Percentiles rank a stretch among this genome's conserved stretches.
Conservation (phyloP, 163 green algal genomes). For the Scenedesmus sp. region DNA sequence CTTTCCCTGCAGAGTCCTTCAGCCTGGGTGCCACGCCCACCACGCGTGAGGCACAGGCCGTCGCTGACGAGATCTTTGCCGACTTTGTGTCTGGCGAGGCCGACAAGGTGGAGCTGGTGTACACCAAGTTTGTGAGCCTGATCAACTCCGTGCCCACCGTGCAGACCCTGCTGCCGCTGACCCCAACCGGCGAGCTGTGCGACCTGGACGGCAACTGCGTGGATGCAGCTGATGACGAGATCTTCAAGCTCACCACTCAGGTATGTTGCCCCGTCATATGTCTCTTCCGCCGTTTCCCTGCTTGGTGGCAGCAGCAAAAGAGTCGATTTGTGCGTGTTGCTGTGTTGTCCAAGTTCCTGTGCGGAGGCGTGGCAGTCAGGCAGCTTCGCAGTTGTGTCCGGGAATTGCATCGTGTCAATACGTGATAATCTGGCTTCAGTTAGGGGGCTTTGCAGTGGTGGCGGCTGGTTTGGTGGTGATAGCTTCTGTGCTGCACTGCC, state of each 20-base stretch:
- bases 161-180: conserved; percentile 98
- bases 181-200: conserved; percentile 95
- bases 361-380: not conserved
- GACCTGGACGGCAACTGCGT: conserved; percentile 96
- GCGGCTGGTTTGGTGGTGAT: too few relatives aligned
- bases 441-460: too few relatives aligned
- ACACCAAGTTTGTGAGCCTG: conserved; percentile 99
- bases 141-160: conserved; percentile 90
- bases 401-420: too few relatives aligned
- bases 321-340: not conserved
- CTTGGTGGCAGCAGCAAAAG: too few relatives aligned
- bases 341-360: not conserved
- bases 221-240: conserved; percentile 96
- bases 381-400: too few relatives aligned
- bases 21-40: conserved; percentile 89
- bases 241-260: conserved; percentile 98
- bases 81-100: conserved; percentile 95
- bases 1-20: conserved; percentile 89
- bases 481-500: too few relatives aligned
- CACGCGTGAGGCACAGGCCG: conserved; percentile 97
- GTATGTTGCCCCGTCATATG: too few relatives aligned
- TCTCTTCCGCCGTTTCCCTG: too few relatives aligned
- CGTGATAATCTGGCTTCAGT: too few relatives aligned
- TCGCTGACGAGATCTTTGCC: conserved; percentile 98
- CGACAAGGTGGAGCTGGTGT: conserved; percentile 98